phyloP scores from a whole-genome alignment of 352 stramenopile species.

The Albugo candida region DNA sequence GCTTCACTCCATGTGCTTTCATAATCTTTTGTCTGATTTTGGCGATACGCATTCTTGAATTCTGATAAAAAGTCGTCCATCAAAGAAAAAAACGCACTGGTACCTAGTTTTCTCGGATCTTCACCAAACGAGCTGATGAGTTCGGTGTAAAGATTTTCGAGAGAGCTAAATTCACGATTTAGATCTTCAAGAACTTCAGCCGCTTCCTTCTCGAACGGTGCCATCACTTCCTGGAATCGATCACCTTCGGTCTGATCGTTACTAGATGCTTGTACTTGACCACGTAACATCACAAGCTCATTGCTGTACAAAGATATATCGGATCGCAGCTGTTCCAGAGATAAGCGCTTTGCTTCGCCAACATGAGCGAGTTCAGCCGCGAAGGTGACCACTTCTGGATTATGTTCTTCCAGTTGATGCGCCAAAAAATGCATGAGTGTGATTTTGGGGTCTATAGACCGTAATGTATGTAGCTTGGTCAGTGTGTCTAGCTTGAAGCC shows the following conservation, averaged over 20 bases:
- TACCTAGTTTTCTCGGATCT: slow-evolving; percentile 55
- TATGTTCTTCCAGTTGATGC: slow-evolving; percentile 55
- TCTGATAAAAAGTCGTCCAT: slow-evolving; percentile 68
- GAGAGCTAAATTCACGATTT: slow-evolving; percentile 39
- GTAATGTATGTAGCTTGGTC: slow-evolving; percentile 74
- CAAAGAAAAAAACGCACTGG: slow-evolving; percentile 70
- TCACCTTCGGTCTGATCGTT: slow-evolving; percentile 50
- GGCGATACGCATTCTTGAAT: slow-evolving; percentile 76
- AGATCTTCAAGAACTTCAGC: slow-evolving; percentile 67
- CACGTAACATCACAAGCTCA: slow-evolving; percentile 66
- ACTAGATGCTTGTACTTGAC: slow-evolving; percentile 59
- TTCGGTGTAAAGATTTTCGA: slow-evolving; percentile 61
- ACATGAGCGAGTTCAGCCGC: slow-evolving; percentile 64
- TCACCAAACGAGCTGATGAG: slow-evolving; percentile 69
- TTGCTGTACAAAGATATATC: slow-evolving; percentile 69
- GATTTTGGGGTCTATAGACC: slow-evolving; percentile 55
- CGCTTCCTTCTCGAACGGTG: slow-evolving; percentile 58
- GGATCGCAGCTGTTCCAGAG: slow-evolving; percentile 58
- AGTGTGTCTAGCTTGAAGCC: slow-evolving; percentile 85
- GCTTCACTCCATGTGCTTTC: slow-evolving; percentile 39
- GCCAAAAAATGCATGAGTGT: slow-evolving; percentile 72
- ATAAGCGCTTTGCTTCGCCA: slow-evolving; percentile 51
- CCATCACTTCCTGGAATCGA: slow-evolving; percentile 68
- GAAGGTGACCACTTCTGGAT: slow-evolving; percentile 57
- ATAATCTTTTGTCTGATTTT: slow-evolving; percentile 78